Conservation (phyloP, 2,329 filamentous ascomycete genomes). For the Pseudonectria foliicola region DNA sequence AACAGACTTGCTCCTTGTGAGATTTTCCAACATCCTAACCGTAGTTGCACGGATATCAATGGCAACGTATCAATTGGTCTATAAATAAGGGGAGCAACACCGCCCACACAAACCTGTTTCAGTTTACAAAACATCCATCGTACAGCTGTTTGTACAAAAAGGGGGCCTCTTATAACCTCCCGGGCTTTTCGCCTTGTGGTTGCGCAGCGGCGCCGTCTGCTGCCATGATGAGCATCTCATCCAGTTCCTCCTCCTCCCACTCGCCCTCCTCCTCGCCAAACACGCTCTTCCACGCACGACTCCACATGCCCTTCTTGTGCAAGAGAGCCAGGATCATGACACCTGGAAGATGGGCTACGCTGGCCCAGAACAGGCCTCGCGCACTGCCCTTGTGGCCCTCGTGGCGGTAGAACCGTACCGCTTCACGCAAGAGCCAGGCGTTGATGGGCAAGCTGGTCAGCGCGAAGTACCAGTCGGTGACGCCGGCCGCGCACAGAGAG, state of each 20-base stretch:
- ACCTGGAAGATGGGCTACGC: constrained; percentile 89
- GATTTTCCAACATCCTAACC: no score
- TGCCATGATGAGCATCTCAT: constrained; percentile 32
- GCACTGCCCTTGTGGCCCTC: constrained; percentile 76
- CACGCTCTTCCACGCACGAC: constrained; percentile 66
- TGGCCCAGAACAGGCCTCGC: constrained; percentile 88
- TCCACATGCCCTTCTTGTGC: constrained; percentile 91
- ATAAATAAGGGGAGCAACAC: no score
- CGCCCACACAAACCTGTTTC: no score
- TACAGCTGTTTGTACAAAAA: constrained; percentile 18
- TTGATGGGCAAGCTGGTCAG: constrained; percentile 77
- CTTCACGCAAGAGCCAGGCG: constrained; percentile 74
- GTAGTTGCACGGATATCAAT: no score
- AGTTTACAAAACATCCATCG: constrained; percentile 5
- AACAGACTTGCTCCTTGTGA: no score
- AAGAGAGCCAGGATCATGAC: constrained; percentile 84
- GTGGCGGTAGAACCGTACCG: constrained; percentile 71
- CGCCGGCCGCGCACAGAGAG: constrained; percentile 67
- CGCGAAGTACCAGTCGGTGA: constrained; percentile 83
- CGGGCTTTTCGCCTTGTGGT: constrained; percentile 8
- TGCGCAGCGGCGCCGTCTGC: constrained; percentile 18
- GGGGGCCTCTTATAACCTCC: constrained; percentile 8
- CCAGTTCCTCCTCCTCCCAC: constrained; percentile 48
- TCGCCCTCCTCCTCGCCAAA: constrained; percentile 55
- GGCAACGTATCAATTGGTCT: no score